These are phyloP conservation scores for Quercus parvula DNA, from an alignment of 306 rosid species.

Conservation along the genomic window DNA sequence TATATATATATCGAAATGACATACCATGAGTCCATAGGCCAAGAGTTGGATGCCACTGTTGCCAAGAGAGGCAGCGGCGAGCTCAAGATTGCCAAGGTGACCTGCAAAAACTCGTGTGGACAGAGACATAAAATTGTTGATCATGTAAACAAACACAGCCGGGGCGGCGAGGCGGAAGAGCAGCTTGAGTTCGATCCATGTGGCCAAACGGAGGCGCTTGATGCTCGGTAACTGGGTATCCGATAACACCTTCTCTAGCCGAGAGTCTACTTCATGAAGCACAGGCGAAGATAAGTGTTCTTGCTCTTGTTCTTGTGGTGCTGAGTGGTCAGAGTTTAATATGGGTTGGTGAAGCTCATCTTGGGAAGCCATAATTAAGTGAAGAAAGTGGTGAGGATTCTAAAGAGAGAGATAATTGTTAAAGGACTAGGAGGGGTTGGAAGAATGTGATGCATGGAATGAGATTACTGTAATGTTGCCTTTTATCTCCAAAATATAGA, in stretches of 20 bases:
- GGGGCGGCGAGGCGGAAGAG: conserved; percentile 63
- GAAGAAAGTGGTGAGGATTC: neutral
- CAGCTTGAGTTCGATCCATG: conserved; percentile 60
- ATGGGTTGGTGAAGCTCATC: conserved; percentile 21
- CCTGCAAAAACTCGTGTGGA: conserved; percentile 63
- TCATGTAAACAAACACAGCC: conserved; percentile 56
- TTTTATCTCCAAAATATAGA: neutral
- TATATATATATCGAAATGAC: neutral
- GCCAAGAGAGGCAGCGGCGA: conserved; percentile 80
- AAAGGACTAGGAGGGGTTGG: too few species aligned
- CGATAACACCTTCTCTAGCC: conserved; percentile 52
- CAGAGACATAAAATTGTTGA: conserved; percentile 63
- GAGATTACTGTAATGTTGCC: neutral
- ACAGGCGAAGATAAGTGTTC: neutral
- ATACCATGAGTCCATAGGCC: conserved; percentile 77
- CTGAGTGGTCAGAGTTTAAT: neutral
- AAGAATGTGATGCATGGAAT: neutral
- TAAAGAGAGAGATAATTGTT: too few species aligned
- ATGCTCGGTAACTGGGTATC: conserved; percentile 23
- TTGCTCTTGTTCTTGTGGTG: neutral
- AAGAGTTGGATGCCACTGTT: conserved; percentile 70
- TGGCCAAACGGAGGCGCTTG: conserved; percentile 37
- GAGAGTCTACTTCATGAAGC: conserved; percentile 3
- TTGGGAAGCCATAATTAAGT: conserved; percentile 26
- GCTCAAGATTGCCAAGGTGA: conserved; percentile 75